Evolutionary conservation across 83 land plant genomes (phyloP).

Genomic region (Isoetes engelmannii): DNA sequence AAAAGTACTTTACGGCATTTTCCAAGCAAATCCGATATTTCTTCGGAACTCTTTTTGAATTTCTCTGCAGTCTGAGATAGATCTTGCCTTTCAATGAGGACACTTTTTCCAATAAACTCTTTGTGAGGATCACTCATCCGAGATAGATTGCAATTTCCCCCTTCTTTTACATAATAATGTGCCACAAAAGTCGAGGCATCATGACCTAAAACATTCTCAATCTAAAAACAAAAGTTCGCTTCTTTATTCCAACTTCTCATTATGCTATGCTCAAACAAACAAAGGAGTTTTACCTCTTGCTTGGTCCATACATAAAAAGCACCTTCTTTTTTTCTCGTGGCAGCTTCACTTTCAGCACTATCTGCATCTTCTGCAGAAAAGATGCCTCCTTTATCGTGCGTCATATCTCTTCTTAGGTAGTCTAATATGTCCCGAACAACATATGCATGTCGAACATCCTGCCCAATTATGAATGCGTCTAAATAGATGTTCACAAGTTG

Average conservation of each 20-base stretch:
- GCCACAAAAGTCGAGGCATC: conserved; percentile 68
- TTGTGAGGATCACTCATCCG: conserved; percentile 93
- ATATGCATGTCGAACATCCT: conserved; percentile 48
- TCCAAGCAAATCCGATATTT: conserved; percentile 56
- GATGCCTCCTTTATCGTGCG: conserved; percentile 73
- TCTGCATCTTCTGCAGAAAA: conserved; percentile 99
- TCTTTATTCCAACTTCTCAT: background rate
- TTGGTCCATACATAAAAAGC: conserved; percentile 91
- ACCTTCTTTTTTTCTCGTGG: conserved; percentile 82
- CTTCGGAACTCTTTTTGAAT: conserved; percentile 39
- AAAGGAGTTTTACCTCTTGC: conserved; percentile 50
- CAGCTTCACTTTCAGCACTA: conserved; percentile 74
- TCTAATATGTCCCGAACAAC: conserved; percentile 83
- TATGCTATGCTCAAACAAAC: background rate
- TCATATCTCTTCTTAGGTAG: conserved; percentile 90
- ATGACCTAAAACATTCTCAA: conserved; percentile 77
- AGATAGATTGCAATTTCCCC: conserved; percentile 93
- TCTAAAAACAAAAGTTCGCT: conserved; percentile 29
- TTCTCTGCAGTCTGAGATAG: conserved; percentile 54
- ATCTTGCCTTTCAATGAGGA: conserved; percentile 58
- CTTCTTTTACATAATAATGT: conserved; percentile 80
- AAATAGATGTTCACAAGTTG: conserved; percentile 83
- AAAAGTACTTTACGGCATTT: conserved; percentile 58
- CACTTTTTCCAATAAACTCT: conserved; percentile 85
- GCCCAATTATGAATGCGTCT: conserved; percentile 60